Base-by-base conservation (phyloP, 1,139 yeast genomes). In the Zygoascus hellenicus region DNA sequence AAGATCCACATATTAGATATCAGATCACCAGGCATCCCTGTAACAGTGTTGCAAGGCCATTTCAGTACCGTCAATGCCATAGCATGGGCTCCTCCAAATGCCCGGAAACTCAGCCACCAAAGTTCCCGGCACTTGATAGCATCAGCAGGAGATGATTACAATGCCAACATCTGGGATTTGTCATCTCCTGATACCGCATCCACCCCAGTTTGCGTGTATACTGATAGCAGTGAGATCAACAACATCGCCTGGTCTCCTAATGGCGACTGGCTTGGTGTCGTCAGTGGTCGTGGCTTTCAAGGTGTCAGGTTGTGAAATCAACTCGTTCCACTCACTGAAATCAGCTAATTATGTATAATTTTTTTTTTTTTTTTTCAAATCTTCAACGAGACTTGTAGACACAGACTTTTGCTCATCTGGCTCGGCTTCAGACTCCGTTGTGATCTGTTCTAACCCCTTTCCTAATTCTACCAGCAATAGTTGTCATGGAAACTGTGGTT, bases 61-160 rank as follows among this genome's bases (percentile, higher is more conserved):
- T 68, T 71, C 37, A 74, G 75, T 2, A 71, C 85, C 0, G 77
- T 92, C 30, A 90, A 90, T 62, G 75, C 81, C 54, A 76, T 90
- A 15, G 68, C 74, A 48, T 92, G 97, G 97, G 92, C 90, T 56
- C 97, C 97, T 0, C 68, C 77, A 1, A 74, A 54, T 5, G 46
- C 47, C 10, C 53, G 54, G n/a, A 44, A 47, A 19, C 46, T 42
- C 29, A 15, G 35, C 11, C 42, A 31, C 13, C 47, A 43, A 31
- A 47, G 48, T 14, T 42, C 80, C 31, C 67, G 71, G 36, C 80
- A 84, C 54, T 67, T 75, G 40, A 66, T 92, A 31, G 72, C 88
- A 14, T 77, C 90, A 0, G 95, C 94, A 15, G 83, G 86, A 19
- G 97, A 92, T 62, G 97, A 90, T 65, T 86, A 96, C 64, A 96